Evolutionary conservation across 1,139 yeast genomes (phyloP).

Genomic region (Maudiozyma humilis): DNA sequence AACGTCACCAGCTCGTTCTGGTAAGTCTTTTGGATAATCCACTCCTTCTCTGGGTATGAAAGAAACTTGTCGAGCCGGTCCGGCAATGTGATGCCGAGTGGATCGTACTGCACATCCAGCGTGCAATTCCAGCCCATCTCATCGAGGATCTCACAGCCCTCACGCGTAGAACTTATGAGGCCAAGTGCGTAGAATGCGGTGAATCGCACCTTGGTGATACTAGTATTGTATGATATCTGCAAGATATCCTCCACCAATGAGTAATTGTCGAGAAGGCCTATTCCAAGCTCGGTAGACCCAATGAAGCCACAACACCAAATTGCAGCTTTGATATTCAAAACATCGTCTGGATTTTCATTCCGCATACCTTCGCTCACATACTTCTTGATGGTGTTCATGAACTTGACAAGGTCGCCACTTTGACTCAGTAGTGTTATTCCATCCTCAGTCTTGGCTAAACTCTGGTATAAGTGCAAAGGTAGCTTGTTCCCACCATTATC

Average conservation of each 20-base stretch:
- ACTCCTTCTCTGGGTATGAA: conserved; percentile 21
- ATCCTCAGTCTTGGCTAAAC: conserved; percentile 70
- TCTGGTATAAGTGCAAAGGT: conserved; percentile 75
- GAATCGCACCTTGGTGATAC: conserved; percentile 60
- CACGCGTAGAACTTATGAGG: conserved; percentile 58
- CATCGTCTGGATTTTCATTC: conserved; percentile 20
- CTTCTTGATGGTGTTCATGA: conserved; percentile 36
- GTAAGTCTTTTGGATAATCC: conserved; percentile 15
- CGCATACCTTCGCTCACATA: conserved; percentile 26
- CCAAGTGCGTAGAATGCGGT: conserved; percentile 76
- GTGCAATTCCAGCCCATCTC: conserved; percentile 71
- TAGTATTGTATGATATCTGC: conserved; percentile 44
- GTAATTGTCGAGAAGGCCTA: conserved; percentile 55
- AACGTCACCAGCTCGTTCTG: conserved; percentile 17
- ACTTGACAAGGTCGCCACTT: conserved; percentile 41
- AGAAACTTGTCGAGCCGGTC: conserved; percentile 25
- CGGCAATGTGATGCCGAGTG: conserved; percentile 55
- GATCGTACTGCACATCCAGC: conserved; percentile 43
- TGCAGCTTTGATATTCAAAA: conserved; percentile 56
- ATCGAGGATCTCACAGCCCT: conserved; percentile 81
- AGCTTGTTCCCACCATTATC: conserved; percentile 18
- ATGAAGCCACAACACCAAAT: conserved; percentile 86
- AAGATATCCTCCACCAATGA: conserved; percentile 50
- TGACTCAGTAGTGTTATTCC: conserved; percentile 50
- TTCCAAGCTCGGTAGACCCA: conserved; percentile 62